These are phyloP conservation scores for Trichophyton equinum DNA, from an alignment of 2,329 filamentous ascomycete genomes.

Conservation along the genomic window DNA sequence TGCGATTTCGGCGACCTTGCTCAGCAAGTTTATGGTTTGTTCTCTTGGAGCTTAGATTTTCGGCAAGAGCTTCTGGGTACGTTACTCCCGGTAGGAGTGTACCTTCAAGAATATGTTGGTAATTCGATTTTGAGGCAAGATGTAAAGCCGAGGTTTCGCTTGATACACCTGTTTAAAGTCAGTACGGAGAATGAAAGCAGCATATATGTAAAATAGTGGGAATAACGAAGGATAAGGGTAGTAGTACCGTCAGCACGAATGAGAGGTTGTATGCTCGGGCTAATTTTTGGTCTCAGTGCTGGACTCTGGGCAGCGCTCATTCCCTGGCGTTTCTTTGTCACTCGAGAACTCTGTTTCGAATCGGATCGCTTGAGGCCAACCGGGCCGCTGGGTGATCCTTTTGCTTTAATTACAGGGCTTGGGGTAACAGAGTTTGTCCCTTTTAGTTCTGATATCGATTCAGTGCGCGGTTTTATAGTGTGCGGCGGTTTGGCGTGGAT, in stretches of 20 bases:
- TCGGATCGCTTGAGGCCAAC: slow-evolving; percentile 34
- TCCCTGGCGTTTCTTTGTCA: slow-evolving; percentile 57
- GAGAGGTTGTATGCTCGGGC: slow-evolving; percentile 84
- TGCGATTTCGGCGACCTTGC: slow-evolving; percentile 85
- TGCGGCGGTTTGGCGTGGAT: slow-evolving; percentile 55
- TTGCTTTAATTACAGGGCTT: slow-evolving; percentile 43
- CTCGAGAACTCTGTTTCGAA: slow-evolving; percentile 39
- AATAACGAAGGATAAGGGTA: slow-evolving; percentile 21
- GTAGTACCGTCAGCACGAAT: slow-evolving; percentile 54
- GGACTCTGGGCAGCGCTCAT: slow-evolving; percentile 68
- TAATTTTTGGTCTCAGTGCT: slow-evolving; percentile 76
- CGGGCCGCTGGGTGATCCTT: slow-evolving; percentile 39
- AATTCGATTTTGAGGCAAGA: slow-evolving; percentile 89
- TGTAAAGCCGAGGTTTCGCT: slow-evolving; percentile 56
- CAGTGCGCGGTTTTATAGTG: slow-evolving; percentile 17
- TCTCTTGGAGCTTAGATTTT: slow-evolving; percentile 87
- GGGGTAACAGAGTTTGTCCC: slow-evolving; percentile 30
- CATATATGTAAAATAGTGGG: slow-evolving; percentile 13
- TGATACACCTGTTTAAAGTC: slow-evolving; percentile 31
- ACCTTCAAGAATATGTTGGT: slow-evolving; percentile 91
- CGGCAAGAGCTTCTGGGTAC: slow-evolving; percentile 81
- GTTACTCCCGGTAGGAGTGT: slow-evolving; percentile 80
- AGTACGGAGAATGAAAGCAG: not conserved
- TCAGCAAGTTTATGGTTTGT: slow-evolving; percentile 98
- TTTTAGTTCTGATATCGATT: slow-evolving; percentile 20